Conservation (phyloP, 768 basidiomycete species). For the Leccinum obscurum region DNA sequence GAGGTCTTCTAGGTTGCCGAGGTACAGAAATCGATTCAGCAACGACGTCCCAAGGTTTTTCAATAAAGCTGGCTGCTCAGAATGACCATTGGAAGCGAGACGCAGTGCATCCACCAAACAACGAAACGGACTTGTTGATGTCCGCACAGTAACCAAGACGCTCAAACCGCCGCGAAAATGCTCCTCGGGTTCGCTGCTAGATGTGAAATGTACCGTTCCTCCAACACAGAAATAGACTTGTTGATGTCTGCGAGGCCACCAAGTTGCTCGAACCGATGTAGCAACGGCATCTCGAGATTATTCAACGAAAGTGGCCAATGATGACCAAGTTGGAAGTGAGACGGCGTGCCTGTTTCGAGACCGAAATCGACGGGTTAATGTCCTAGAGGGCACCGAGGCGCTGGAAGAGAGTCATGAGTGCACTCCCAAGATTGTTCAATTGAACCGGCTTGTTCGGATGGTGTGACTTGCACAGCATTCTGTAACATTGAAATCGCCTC, state of each 20-base stretch:
- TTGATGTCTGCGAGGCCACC: not conserved
- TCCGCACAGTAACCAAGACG: not conserved
- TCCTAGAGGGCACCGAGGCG: not conserved
- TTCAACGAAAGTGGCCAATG: not conserved
- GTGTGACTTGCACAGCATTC: not conserved
- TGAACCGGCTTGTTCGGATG: not conserved
- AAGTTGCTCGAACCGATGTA: not conserved
- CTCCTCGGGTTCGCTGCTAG: not conserved
- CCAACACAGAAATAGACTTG: not conserved
- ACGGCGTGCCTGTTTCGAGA: not conserved
- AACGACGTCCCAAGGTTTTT: not conserved
- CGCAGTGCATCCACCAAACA: not conserved
- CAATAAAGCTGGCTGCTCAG: not conserved
- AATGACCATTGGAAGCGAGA: not conserved
- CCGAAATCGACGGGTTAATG: not conserved
- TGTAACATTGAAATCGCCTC: not conserved
- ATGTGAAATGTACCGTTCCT: not conserved
- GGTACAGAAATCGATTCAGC: not conserved
- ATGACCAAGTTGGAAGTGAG: not conserved
- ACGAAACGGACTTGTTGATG: not conserved
- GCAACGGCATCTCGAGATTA: not conserved
- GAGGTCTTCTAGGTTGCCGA: not conserved
- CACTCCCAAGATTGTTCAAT: not conserved
- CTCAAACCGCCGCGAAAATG: not conserved
- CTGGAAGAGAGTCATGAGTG: not conserved